These are phyloP conservation scores for Closterium sp. DNA, from an alignment of 139 green algal species.

Conservation along the genomic window DNA sequence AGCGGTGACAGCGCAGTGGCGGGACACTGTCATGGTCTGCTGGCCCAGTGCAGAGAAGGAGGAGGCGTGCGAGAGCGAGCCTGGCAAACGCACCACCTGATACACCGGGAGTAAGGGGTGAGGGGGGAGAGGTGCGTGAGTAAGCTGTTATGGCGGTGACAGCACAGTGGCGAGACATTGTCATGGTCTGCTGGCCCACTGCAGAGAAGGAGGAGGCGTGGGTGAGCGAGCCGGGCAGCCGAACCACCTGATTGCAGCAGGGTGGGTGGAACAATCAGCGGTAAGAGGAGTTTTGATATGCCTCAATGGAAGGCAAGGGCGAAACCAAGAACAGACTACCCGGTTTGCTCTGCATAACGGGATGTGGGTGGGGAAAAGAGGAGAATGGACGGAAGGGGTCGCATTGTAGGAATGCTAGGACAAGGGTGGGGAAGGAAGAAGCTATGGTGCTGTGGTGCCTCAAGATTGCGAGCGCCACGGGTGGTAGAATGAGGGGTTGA, in stretches of 20 bases:
- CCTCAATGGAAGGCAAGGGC: too few relatives aligned
- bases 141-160: slow-evolving; percentile 69
- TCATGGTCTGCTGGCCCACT: slow-evolving; percentile 51
- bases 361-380: too few relatives aligned
- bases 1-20: too few relatives aligned
- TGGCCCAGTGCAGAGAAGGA: slow-evolving; percentile 4
- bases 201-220: not conserved
- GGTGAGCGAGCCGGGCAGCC: slow-evolving; percentile 1
- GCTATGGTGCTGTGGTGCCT: not conserved
- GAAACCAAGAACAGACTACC: too few relatives aligned
- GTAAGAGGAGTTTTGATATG: not conserved
- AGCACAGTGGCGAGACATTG: slow-evolving; percentile 51
- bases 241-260: not conserved
- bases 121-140: not conserved
- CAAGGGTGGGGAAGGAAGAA: not conserved
- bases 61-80: slow-evolving; percentile 6
- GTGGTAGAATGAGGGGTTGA: too few relatives aligned
- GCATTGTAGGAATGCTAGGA: not conserved
- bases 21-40: too few relatives aligned
- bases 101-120: not conserved
- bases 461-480: too few relatives aligned
- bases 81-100: not conserved
- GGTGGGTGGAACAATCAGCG: not conserved
- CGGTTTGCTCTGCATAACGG: too few relatives aligned
- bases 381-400: not conserved